Base-by-base conservation (phyloP, 345 rosid species). In the Sonneratia alba region DNA sequence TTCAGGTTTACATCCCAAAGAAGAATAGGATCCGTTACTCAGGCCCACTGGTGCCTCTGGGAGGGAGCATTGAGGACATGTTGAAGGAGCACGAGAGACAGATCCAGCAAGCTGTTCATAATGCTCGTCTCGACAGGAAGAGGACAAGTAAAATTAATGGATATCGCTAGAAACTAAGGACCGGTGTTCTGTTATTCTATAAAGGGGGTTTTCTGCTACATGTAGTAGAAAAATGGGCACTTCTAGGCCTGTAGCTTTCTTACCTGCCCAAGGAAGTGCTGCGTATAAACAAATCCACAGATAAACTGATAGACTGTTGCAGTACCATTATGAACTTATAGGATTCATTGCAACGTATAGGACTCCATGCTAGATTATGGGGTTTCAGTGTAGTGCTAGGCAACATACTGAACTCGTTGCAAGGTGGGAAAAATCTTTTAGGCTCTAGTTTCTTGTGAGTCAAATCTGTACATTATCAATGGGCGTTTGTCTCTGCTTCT, bases 31-130 rank as follows among this genome's bases (percentile, higher is more conserved):
- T 89, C 69, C 89, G 90, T 62, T 92, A 48, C 80, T 92, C 98
- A 4, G 99, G 99, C 77, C 99, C 99, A 10, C 75, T 95, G 87
- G 84, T 92, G 84, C 90, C 98, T 77, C 88, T 88, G 3, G 98
- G 96, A 24, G 94, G 92, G 61, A 92, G 86, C 84, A 87, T 90
- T 10, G 97, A 95, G 7, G 99, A 89, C 18, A 76, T 90, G 76
- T 88, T 95, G 27, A 90, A 81, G 80, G 98, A 92, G 69, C 99
- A 95, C 22, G 99, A 92, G 79, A 87, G 92, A 76, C 96, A 84
- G 68, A 90, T 95, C 78, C 99, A 92, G 78, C 90, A 89, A 62
- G 98, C 94, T 63, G 92, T 95, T 34, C 93, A 94, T 2, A 89
- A 87, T 76, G 85, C 98, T 19, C 90, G 92, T 32, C 68, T 84